A percentile compares a stretch with the other conserved stretches of the same genome.
phyloP scores from a whole-genome alignment of 78 protist species.

The Dictyostelium capitatum region DNA sequence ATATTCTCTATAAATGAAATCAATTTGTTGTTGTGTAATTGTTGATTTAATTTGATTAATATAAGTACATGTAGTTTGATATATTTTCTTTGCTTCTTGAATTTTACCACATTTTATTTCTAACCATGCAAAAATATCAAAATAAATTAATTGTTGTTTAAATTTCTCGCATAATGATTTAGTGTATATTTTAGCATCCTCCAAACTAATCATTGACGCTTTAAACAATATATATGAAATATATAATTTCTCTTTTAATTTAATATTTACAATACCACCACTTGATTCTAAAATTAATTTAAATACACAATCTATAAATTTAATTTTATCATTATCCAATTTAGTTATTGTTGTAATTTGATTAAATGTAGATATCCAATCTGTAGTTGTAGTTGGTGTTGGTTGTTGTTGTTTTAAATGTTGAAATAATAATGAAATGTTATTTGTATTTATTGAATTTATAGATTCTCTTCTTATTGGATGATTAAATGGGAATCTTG shows the following conservation, averaged over 20 bases:
- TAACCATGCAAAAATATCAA: conserved; percentile 28
- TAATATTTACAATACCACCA: conserved; percentile 7
- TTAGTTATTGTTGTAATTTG: not conserved
- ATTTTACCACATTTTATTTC: not conserved
- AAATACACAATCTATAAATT: conserved; percentile 36
- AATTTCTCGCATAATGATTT: not conserved
- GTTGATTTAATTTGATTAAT: not conserved
- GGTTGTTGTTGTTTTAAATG: not conserved
- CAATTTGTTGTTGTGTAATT: conserved; percentile 15
- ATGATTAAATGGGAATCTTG: conserved; percentile 19
- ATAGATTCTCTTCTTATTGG: conserved; percentile 48
- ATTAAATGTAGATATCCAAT: conserved; percentile 21
- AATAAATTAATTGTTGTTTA: conserved; percentile 3
- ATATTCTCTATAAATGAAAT: not conserved
- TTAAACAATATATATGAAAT: conserved; percentile 33
- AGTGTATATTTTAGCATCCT: not conserved
- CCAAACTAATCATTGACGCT: not conserved
- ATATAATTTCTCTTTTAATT: not conserved
- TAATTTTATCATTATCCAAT: not conserved
- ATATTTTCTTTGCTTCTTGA: conserved; percentile 30
- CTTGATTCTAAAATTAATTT: not conserved
- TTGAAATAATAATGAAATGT: not conserved
- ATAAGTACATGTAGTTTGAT: conserved; percentile 27
- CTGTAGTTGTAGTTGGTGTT: not conserved
- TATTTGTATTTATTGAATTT: conserved; percentile 12